Base-by-base conservation (phyloP, 495 filamentous ascomycete genomes). In the Cairneyella variabilis region DNA sequence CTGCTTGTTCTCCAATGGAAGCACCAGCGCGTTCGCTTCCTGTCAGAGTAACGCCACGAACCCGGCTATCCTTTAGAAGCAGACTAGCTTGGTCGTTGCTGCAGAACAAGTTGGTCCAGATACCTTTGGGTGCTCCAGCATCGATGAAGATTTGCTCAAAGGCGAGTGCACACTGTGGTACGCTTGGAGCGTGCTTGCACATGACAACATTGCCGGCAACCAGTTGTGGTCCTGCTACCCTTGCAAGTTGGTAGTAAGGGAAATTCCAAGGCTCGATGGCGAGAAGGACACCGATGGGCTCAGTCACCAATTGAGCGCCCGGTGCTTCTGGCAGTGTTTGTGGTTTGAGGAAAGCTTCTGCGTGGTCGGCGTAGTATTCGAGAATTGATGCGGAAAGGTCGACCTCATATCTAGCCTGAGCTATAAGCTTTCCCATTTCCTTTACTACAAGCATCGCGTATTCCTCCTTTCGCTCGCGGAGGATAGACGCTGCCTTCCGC, bases 171-270 rank as follows among this genome's bases (percentile, higher is more conserved):
- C 92, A 78, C 0, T 90, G 95, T 2, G 90, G 90, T 2, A 89
- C 93, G 66, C 95, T 91, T 6, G 91, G 91, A 3, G 89, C 93
- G 16, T 90, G 91, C 68, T 96, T 96, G 7, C 95, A 69, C 41
- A 96, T 90, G 34, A 95, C 85, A 12, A 87, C 78, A 63, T 95
- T 93, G 20, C 91, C 91, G 16, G 85, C 82, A 18, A 96, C 76
- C 25, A 96, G 69, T n/a, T 51, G 48, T 4, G 48, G 48, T 10
- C 30, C 48, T n/a, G 36, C 36, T 3, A 51, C 32, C 28, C 44
- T 22, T 8, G 44, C 44, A 7, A 48, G 27, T 18, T 48, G 44
- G 25, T 48, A 48, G 17, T 48, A 48, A 3, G 44, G 44, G 26
- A 48, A 48, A 32, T 48, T 48, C 44, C 44, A 48, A 28, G 44